Base-by-base conservation (phyloP, 139 green algal genomes). In the Micractinium conductrix region DNA sequence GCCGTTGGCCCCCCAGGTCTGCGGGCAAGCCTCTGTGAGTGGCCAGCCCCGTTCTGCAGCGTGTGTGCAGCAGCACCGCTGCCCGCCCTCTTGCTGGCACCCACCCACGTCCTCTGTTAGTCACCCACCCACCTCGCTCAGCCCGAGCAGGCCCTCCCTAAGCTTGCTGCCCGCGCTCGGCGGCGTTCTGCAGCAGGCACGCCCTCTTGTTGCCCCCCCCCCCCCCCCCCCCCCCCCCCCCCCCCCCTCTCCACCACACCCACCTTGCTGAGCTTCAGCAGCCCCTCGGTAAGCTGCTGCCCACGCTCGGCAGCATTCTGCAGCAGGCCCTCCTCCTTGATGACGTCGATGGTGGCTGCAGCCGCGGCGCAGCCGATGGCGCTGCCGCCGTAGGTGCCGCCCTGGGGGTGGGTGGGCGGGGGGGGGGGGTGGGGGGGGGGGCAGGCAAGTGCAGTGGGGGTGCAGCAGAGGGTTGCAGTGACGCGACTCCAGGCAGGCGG, bases 321-420 rank as follows among this genome's bases (percentile, higher is more conserved):
- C 55, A 96, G 78, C 90, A 98, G 80, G 21, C 87, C 85, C 80
- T 98, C 95, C 42, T 93, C 89, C 43, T 89, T 40, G 21, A 98
- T 97, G 8, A 91, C 91, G 17, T 96, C 93, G 4, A 97, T 83
- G 7, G 93, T 96, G 42, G 92, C 93, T 1, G 84, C 83, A 14
- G 94, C 94, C 0, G 93, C 94, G 1, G 93, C 93, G 38, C 86
- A 92, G 2, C 86, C 89, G 21, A 96, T 81, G 0, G 93, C 81
- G 45, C 91, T 93, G 63, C 88, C 93, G 50, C 94, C 94, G 67
- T 97, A 98, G 0, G 95, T 98, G 28, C 95, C 88, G 42, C 92
- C 91, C 69, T 84, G 67, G n/a, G 37, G 28, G 30, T 9, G 69
- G 71, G 6, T 43, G 67, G 43, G 42, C 30, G 22, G 21, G 28